Evolutionary conservation across 129 eudicot species (phyloP).

Genomic region (Oenanthe sinensis): DNA sequence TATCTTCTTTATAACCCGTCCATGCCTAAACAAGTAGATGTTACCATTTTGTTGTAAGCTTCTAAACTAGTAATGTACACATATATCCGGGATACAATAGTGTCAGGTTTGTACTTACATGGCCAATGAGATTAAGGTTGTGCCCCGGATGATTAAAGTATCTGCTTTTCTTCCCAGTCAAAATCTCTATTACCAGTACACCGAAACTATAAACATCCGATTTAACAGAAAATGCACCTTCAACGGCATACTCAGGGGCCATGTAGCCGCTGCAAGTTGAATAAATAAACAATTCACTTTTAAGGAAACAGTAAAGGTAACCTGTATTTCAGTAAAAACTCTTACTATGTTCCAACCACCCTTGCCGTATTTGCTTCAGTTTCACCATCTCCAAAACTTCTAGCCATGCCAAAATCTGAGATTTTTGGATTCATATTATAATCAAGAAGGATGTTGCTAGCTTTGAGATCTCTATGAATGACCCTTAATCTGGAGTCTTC

Average conservation of each 20-base stretch:
- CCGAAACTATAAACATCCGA: constrained; percentile 59
- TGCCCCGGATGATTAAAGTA: constrained; percentile 28
- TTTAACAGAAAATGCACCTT: constrained; percentile 43
- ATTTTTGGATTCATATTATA: constrained; percentile 4
- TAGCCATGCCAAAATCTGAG: constrained; percentile 8
- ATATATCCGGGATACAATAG: not conserved
- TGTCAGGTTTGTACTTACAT: constrained; percentile 33
- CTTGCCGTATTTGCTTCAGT: constrained; percentile 3
- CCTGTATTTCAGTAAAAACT: not conserved
- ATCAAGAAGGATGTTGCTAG: constrained; percentile 10
- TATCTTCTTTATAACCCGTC: constrained; percentile 31
- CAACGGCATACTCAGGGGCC: constrained; percentile 47
- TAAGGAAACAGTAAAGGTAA: not conserved
- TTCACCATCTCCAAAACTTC: constrained; percentile 3
- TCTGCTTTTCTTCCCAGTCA: constrained; percentile 39
- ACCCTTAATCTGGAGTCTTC: constrained; percentile 6
- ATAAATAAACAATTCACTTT: not conserved
- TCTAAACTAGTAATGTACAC: not conserved
- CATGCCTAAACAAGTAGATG: constrained; percentile 29
- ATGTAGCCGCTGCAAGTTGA: constrained; percentile 39
- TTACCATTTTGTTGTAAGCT: not conserved
- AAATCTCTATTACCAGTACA: constrained; percentile 36
- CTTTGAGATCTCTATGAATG: too few species aligned
- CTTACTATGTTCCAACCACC: constrained; percentile 11
- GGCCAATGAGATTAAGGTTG: constrained; percentile 39